Conservation (phyloP, 1,139 yeast genomes). For the Zygoascus hellenicus region DNA sequence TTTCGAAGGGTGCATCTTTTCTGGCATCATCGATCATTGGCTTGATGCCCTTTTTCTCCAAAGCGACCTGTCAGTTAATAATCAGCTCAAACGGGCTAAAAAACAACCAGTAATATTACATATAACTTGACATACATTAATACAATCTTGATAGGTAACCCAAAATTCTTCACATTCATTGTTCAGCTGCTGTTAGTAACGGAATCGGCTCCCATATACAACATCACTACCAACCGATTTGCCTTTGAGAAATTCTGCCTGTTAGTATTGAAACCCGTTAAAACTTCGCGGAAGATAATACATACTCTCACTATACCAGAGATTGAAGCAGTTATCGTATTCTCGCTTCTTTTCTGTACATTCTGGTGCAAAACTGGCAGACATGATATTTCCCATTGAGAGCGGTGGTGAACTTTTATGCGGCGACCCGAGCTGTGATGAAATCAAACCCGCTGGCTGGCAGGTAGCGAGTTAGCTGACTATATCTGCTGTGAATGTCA, state of each 20-base stretch:
- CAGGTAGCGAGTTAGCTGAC: too few species aligned
- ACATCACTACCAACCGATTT: constrained; percentile 36
- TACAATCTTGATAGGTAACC: constrained; percentile 81
- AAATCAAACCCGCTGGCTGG: too few species aligned
- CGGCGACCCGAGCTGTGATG: too few species aligned
- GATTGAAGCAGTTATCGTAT: constrained; percentile 89
- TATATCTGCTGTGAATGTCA: too few species aligned
- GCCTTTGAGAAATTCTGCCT: constrained; percentile 58
- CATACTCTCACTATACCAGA: constrained; percentile 86
- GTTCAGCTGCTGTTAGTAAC: constrained; percentile 11
- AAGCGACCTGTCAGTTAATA: constrained; percentile 37
- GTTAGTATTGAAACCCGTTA: constrained; percentile 11
- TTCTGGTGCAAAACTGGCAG: constrained; percentile 94
- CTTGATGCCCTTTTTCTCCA: constrained; percentile 64
- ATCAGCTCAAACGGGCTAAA: not conserved
- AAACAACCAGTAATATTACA: not conserved
- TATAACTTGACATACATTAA: constrained; percentile 44
- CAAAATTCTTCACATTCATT: constrained; percentile 91
- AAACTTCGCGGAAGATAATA: constrained; percentile 12
- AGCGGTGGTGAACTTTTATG: not conserved
- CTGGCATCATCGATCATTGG: constrained; percentile 90
- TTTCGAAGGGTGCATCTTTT: constrained; percentile 82
- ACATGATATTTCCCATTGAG: constrained; percentile 49
- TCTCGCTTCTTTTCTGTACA: constrained; percentile 80
- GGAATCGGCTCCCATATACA: not conserved